Conservation (phyloP, 495 filamentous ascomycete species). For the Neurospora intermedia region DNA sequence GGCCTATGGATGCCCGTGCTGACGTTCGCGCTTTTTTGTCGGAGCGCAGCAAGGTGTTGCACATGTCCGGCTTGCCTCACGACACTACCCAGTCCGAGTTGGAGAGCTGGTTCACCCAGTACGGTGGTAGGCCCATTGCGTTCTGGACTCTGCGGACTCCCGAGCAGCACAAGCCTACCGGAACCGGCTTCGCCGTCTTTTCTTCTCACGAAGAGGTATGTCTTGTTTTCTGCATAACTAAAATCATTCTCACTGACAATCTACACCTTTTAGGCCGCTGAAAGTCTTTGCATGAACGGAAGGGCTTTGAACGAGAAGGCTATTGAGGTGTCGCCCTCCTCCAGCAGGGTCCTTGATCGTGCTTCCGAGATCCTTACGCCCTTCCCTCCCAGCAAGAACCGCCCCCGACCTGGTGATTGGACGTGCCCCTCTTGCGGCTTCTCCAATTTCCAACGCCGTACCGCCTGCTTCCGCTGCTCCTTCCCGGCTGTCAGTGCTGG, state of each 20-base stretch:
- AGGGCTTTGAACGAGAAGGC: slow-evolving; percentile 96
- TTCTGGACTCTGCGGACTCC: slow-evolving; percentile 98
- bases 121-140: slow-evolving; percentile 94
- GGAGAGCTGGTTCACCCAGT: slow-evolving; percentile 99
- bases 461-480: slow-evolving; percentile 96
- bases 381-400: slow-evolving; percentile 97
- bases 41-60: slow-evolving; percentile 93
- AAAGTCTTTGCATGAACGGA: slow-evolving; percentile 98
- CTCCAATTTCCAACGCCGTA: slow-evolving; percentile 93
- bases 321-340: slow-evolving; percentile 94
- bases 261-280: slow-evolving; percentile 56
- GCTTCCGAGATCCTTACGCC: slow-evolving; percentile 91
- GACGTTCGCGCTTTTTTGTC: slow-evolving; percentile 94
- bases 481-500: slow-evolving; percentile 83
- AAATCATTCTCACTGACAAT: not conserved
- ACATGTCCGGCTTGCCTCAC: slow-evolving; percentile 93
- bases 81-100: slow-evolving; percentile 97
- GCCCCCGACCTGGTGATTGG: slow-evolving; percentile 95
- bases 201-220: slow-evolving; percentile 98
- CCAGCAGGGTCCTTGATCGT: slow-evolving; percentile 88
- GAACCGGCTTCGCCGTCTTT: slow-evolving; percentile 94
- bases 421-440: slow-evolving; percentile 92
- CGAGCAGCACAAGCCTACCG: slow-evolving; percentile 97
- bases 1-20: slow-evolving; percentile 92
- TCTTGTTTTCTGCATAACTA: slow-evolving; percentile 7